Evolutionary conservation across 73 alveolate species (phyloP), one percentile per base, ranked within the genome.

Genomic region (Paramecium pentaurelia): DNA sequence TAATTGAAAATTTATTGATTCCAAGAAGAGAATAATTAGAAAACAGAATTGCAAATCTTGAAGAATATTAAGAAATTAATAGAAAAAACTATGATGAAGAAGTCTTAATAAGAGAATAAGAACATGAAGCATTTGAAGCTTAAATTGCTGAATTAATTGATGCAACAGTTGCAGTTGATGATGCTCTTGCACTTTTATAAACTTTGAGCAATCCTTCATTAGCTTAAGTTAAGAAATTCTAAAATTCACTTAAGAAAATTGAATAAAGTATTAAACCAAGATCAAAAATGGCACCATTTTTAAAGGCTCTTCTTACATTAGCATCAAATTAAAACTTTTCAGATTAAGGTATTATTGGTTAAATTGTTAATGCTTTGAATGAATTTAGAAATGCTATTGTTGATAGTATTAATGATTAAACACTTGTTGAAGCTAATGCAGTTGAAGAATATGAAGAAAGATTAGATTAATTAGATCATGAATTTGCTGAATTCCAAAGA

Each of bases 161-260:
- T 38, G 88, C 88, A 75, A 75, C 88, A 4, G 88, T 22, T 36
- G 88, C 88, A 75, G 88, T 75, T 75, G 88, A 75, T 38, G 88
- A 75, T 16, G 88, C 88, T 6, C 60, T 75, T 36, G 58, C 58
- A 1, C 60, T 75, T 6, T 75, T 75, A 75, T 8, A 36, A 75
- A 75, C 88, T 14, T 38, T 75, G 58, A 36, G 59, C 22, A 75
- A 75, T 75, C 88, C 88, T 6, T 75, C 88, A 30, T 38, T 75
- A 11, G 58, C 60, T 18, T 75, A 75, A 75, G 88, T 75, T 8
- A 75, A 75, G 88, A 75, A 75, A 75, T 75, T 75, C 88, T 37
- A 75, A 75, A 75, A 75, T n/a, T 75, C 88, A 8, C 60, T 75
- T 9, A 75, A 37, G 40, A 75, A 75, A 42, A 75, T 75, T 4